phyloP scores from a whole-genome alignment of 768 basidiomycete genomes.

The Tylopilus sp. region DNA sequence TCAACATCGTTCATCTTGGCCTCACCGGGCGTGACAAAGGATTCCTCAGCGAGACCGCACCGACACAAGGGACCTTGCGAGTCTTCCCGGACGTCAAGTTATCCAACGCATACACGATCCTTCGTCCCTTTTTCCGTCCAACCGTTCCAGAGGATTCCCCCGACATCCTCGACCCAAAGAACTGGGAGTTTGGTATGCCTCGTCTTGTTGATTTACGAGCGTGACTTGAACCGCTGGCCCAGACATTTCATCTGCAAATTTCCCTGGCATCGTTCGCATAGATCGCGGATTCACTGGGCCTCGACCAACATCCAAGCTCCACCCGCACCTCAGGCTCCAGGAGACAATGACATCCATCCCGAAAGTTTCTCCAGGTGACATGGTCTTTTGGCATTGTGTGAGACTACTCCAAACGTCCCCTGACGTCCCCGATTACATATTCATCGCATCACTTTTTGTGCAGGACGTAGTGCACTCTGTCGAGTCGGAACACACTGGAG shows the following conservation, averaged over 20 bases:
- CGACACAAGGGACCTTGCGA: slow-evolving; percentile 63
- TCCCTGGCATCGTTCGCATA: slow-evolving; percentile 43
- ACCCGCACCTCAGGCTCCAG: slow-evolving; percentile 65
- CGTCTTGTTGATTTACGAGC: slow-evolving; percentile 18
- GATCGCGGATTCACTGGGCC: slow-evolving; percentile 37
- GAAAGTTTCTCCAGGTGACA: slow-evolving; percentile 70
- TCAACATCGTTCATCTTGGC: not conserved
- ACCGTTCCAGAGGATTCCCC: slow-evolving; percentile 37
- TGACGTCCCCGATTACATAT: not conserved
- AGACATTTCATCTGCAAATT: slow-evolving; percentile 49
- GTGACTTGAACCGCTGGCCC: slow-evolving; percentile 1
- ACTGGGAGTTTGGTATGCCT: slow-evolving; percentile 47
- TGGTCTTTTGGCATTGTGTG: slow-evolving; percentile 76
- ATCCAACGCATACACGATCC: slow-evolving; percentile 68
- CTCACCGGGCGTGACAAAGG: not conserved
- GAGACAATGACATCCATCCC: slow-evolving; percentile 70
- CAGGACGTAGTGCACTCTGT: slow-evolving; percentile 48
- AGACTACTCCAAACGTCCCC: slow-evolving; percentile 4
- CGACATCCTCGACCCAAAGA: slow-evolving; percentile 46
- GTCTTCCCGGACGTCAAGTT: slow-evolving; percentile 66
- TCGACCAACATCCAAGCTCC: slow-evolving; percentile 48
- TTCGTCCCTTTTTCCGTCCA: slow-evolving; percentile 74
- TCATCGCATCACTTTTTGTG: slow-evolving; percentile 7
- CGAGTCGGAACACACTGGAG: slow-evolving; percentile 50
- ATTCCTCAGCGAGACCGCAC: slow-evolving; percentile 53